Base-by-base conservation (phyloP, 148 eudicot genomes). In the Amaranthus palmeri region DNA sequence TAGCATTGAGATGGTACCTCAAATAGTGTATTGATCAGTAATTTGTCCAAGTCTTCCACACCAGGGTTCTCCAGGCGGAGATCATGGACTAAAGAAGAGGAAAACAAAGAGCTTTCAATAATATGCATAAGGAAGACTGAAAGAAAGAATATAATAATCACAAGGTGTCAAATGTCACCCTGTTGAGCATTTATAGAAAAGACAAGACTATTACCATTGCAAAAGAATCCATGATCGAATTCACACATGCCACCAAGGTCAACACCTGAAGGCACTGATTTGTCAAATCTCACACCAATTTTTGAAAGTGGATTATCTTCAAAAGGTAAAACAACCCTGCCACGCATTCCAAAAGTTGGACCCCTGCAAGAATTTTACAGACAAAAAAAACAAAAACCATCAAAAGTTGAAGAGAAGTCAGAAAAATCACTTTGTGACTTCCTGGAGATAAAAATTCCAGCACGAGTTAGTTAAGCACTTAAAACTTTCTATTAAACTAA, bases 271-370 rank as follows among this genome's bases (percentile, higher is more conserved):
- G 86, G 80, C 67, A 93, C 69, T 53, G 87, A 73, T 73, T 85
- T 87, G 82, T 93, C 98, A 84, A 91, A 93, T 78, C 86, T 86
- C 12, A 93, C 96, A 72, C 98, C 98, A 85, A 93, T 85, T 75
- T 93, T 93, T 54, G 98, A 86, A 14, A 76, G 77, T 47, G 91
- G 87, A 74, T 93, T 93, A 69, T 86, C 90, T 77, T 87, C 97
- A 69, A 93, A 93, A 51, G 96, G 78, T 74, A 93, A 78, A 62
- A 89, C 70, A 80, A 93, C 97, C 86, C 83, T 91, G 65, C 98
- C 98, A 52, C 92, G 86, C 82, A 72, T 78, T 67, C 98, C 98
- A 83, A 61, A 77, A 71, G 83, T 44, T 52, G 93, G 98, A 8
- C 98, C 98, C 88, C 96, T 92, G 79, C 71, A 64, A 44, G 47